A percentile compares a stretch with the other conserved stretches of the same genome.
These are phyloP conservation scores for Leccinum subgranulosum DNA, from an alignment of 768 basidiomycete species.

Conservation along the genomic window DNA sequence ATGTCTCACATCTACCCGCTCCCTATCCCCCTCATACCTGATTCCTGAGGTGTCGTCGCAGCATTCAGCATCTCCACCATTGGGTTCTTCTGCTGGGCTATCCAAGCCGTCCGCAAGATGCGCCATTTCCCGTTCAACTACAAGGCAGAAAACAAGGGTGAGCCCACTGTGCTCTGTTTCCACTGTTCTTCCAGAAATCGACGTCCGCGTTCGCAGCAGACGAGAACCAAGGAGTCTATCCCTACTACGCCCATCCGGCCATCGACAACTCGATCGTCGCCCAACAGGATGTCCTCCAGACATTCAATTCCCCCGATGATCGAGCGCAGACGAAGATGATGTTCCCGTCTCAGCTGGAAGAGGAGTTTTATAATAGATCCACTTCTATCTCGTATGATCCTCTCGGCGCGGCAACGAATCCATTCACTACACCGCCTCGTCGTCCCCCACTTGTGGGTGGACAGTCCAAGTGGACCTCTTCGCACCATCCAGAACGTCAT, in stretches of 20 bases:
- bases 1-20: not conserved
- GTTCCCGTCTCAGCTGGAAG: slow-evolving; percentile 1
- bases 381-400: not conserved
- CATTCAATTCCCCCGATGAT: slow-evolving; percentile 5
- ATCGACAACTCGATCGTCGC: not conserved
- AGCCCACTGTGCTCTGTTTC: not conserved
- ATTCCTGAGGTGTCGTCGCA: not conserved
- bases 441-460: not conserved
- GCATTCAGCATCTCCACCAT: slow-evolving; percentile 16
- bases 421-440: not conserved
- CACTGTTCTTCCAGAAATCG: not conserved
- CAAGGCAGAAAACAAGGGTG: slow-evolving; percentile 1
- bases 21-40: not conserved
- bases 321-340: slow-evolving; percentile 10
- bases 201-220: slow-evolving; percentile 4
- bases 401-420: not conserved
- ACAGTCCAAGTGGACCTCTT: not conserved
- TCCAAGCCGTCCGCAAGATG: slow-evolving; percentile 24
- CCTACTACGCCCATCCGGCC: not conserved
- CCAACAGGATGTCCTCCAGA: slow-evolving; percentile 1
- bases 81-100: slow-evolving; percentile 18
- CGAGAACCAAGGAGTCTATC: slow-evolving; percentile 4
- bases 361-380: not conserved
- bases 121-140: slow-evolving; percentile 8
- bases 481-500: not conserved